A percentile compares a stretch with the other conserved stretches of the same genome.
phyloP scores from a whole-genome alignment of 441 rosid genomes.

The Gossypium armourianum region DNA sequence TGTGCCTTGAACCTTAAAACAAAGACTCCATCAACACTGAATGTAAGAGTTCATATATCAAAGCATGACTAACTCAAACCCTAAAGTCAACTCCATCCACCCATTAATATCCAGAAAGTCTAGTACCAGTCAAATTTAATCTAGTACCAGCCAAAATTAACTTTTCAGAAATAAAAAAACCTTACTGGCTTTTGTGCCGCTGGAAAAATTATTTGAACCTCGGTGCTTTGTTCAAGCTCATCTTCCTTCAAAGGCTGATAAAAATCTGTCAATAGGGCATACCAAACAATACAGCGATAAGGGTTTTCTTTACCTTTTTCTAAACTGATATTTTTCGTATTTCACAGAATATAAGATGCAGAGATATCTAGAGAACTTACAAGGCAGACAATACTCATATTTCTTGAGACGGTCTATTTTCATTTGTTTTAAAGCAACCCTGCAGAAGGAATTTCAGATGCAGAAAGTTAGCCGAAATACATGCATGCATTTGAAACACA shows the following conservation, averaged over 20 bases:
- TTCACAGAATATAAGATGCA: constrained; percentile 7
- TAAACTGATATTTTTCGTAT: neutral
- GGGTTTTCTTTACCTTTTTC: neutral
- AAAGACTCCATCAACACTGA: neutral
- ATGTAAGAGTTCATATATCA: neutral
- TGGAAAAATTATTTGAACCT: constrained; percentile 66
- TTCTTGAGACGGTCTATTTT: constrained; percentile 77
- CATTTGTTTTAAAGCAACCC: constrained; percentile 78
- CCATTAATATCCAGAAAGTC: neutral
- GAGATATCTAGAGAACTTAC: constrained; percentile 45
- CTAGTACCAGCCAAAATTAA: too few relatives aligned
- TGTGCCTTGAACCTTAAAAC: neutral
- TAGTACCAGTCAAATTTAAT: neutral
- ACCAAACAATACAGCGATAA: constrained; percentile 9
- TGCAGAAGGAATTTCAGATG: constrained; percentile 30
- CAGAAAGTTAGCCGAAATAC: neutral
- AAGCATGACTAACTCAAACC: constrained; percentile 4
- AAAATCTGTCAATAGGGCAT: constrained; percentile 44
- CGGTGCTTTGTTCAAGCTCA: constrained; percentile 74
- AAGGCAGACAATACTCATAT: constrained; percentile 84
- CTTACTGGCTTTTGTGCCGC: constrained; percentile 70
- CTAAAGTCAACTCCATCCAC: neutral
- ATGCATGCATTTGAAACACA: neutral
- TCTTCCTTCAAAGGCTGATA: constrained; percentile 80
- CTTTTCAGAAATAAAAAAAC: neutral